A percentile compares a stretch with the other conserved stretches of the same genome.
Evolutionary conservation across 306 rosid genomes (phyloP).

Genomic region (Sicyos baderoa): DNA sequence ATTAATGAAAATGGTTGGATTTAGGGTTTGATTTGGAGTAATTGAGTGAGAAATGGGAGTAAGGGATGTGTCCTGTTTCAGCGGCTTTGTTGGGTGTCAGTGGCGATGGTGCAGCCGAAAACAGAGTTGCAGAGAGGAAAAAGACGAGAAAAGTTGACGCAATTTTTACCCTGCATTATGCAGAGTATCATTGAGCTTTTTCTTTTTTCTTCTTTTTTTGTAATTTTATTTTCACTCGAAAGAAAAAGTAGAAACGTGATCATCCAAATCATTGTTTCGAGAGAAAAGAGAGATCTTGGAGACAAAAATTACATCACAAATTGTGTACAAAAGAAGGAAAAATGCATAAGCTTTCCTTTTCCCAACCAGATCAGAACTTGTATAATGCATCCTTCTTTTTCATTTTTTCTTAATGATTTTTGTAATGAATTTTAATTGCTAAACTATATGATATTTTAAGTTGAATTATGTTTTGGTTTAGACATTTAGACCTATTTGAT

Average conservation of each 20-base stretch:
- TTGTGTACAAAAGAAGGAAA: background rate
- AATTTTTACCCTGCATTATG: background rate
- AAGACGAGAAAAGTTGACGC: slow-evolving; percentile 7
- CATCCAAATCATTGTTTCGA: slow-evolving; percentile 15
- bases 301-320: slow-evolving; percentile 1
- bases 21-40: background rate
- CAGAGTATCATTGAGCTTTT: background rate
- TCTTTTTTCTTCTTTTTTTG: background rate
- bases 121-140: slow-evolving; percentile 17
- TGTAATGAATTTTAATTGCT: no score
- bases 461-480: no score
- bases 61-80: slow-evolving; percentile 3
- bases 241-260: slow-evolving; percentile 20
- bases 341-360: background rate
- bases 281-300: background rate
- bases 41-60: slow-evolving; percentile 9
- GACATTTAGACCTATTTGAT: no score
- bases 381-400: background rate
- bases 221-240: background rate
- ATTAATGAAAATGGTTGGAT: background rate
- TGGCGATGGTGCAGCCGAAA: slow-evolving; percentile 1
- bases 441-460: no score
- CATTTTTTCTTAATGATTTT: no score
- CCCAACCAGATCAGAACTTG: background rate
- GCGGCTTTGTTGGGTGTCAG: slow-evolving; percentile 20